Evolutionary conservation across 805 yeast species (phyloP).

Genomic region (Sugiyamaella boreocaroliniensis): DNA sequence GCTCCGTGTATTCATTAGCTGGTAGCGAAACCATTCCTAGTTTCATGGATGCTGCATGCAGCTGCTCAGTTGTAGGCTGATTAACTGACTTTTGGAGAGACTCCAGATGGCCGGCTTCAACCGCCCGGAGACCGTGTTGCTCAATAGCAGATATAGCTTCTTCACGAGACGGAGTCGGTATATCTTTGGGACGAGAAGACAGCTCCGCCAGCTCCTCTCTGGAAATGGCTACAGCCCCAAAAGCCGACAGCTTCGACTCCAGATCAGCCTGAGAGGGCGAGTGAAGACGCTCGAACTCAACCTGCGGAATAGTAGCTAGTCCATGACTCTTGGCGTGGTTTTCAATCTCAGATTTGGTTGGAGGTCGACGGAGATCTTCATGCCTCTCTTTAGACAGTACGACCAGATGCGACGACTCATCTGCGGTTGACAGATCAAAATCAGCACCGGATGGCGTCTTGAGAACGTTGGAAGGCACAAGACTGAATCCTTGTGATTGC

Average conservation of each 20-base stretch:
- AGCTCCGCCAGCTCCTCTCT: conserved; percentile 15
- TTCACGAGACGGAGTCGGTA: conserved; percentile 16
- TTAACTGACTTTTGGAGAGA: conserved; percentile 17
- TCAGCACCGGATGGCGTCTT: conserved; percentile 2
- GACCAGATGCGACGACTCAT: conserved; percentile 12
- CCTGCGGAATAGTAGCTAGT: conserved; percentile 24
- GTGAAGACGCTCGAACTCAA: conserved; percentile 14
- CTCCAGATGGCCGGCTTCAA: conserved; percentile 20
- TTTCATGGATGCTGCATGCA: conserved; percentile 24
- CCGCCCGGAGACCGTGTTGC: conserved; percentile 14
- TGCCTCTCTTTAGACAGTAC: conserved; percentile 21
- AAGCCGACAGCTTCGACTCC: conserved; percentile 20
- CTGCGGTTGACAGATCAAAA: background rate
- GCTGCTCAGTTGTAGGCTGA: conserved; percentile 1
- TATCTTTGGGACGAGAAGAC: conserved; percentile 14
- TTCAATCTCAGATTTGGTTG: conserved; percentile 14
- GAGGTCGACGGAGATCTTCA: conserved; percentile 12
- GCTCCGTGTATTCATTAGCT: conserved; percentile 11
- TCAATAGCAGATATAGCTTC: conserved; percentile 24
- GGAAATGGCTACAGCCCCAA: conserved; percentile 12
- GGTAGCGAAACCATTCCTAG: conserved; percentile 28
- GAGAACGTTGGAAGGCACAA: background rate
- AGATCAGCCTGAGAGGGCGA: conserved; percentile 16
- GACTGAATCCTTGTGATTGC: background rate
- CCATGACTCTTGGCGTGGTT: conserved; percentile 22